phyloP scores from a whole-genome alignment of 306 rosid genomes.

The Prunus kanzakura region DNA sequence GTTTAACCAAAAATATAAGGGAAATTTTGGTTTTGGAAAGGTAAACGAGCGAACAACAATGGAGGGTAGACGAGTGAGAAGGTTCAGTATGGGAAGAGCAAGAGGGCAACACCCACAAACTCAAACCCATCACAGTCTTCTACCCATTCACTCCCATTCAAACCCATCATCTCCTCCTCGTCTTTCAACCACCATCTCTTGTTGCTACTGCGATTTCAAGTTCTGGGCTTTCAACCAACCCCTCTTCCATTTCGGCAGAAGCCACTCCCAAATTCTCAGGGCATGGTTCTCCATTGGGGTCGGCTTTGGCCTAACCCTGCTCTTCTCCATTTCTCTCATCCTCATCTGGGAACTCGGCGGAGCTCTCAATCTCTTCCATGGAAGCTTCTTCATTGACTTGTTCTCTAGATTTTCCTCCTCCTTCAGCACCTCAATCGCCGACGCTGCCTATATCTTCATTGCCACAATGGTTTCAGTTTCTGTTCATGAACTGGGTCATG shows the following conservation, averaged over 20 bases:
- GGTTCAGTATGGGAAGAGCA: slow-evolving; percentile 20
- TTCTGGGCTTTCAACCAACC: slow-evolving; percentile 46
- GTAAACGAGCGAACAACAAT: not conserved
- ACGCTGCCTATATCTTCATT: slow-evolving; percentile 47
- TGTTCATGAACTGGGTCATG: slow-evolving; percentile 82
- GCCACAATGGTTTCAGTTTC: slow-evolving; percentile 64
- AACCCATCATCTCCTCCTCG: not conserved
- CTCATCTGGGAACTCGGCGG: slow-evolving; percentile 54
- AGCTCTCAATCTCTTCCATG: slow-evolving; percentile 41
- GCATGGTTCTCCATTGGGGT: slow-evolving; percentile 66
- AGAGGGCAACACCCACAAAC: not conserved
- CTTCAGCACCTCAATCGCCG: slow-evolving; percentile 32
- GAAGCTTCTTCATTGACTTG: slow-evolving; percentile 16
- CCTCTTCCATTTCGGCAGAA: slow-evolving; percentile 49
- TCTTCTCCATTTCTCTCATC: slow-evolving; percentile 42
- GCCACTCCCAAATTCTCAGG: slow-evolving; percentile 38
- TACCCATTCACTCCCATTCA: slow-evolving; percentile 18
- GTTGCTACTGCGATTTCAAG: slow-evolving; percentile 54
- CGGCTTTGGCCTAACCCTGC: slow-evolving; percentile 54
- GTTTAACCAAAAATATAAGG: not conserved
- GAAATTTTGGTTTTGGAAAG: not conserved
- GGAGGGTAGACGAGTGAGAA: slow-evolving; percentile 35
- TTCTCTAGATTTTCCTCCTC: not conserved
- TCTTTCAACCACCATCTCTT: slow-evolving; percentile 22
- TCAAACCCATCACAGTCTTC: not conserved